These are phyloP conservation scores for Boletus barrowsii DNA, from an alignment of 768 basidiomycete species.

Conservation along the genomic window DNA sequence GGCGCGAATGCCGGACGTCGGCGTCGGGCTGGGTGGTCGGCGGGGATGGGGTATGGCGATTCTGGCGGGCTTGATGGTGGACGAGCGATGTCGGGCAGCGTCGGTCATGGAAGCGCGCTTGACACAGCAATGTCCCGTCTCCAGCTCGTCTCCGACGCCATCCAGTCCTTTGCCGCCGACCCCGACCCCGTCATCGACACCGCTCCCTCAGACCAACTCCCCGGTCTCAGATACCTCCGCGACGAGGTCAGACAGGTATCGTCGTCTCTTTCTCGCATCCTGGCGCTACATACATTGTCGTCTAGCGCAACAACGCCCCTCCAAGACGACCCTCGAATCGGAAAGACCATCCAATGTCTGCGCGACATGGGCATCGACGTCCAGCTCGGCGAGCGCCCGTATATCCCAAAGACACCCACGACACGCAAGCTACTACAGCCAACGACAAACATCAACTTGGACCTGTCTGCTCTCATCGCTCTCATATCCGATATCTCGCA, in stretches of 20 bases:
- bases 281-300: no score
- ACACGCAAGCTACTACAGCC: conserved; percentile 36
- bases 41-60: neutral
- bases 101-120: neutral
- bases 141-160: neutral
- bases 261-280: neutral
- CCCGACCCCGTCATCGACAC: conserved; percentile 35
- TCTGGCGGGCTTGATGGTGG: neutral
- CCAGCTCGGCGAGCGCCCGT: conserved; percentile 56
- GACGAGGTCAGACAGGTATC: conserved; percentile 41
- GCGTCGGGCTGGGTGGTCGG: neutral
- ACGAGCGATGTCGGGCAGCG: conserved; percentile 1
- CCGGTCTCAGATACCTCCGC: conserved; percentile 39
- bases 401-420: neutral
- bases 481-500: conserved; percentile 82
- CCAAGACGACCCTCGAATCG: conserved; percentile 50
- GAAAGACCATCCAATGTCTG: conserved; percentile 53
- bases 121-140: neutral
- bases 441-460: conserved; percentile 68
- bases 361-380: conserved; percentile 63
- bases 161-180: conserved; percentile 17
- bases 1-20: conserved; percentile 40
- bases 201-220: conserved; percentile 19
- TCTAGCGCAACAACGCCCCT: conserved; percentile 60
- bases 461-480: conserved; percentile 82